phyloP scores from a whole-genome alignment of 1,284 basidiomycete species.

The Ceratobasidium sp. region DNA sequence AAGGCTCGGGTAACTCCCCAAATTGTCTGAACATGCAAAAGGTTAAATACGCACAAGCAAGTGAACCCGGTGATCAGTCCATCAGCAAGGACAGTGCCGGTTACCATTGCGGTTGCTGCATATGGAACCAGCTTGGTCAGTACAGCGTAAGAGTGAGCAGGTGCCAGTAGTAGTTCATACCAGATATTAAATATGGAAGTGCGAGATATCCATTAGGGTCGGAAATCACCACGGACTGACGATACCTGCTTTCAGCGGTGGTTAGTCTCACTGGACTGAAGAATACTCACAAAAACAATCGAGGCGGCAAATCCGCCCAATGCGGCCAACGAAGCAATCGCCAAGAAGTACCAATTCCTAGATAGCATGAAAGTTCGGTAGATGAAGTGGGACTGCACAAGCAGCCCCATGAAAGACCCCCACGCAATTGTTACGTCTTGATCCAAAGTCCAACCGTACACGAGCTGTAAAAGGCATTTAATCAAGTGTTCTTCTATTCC shows the following conservation, averaged over 20 bases:
- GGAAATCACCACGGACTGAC: neutral
- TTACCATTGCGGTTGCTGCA: conserved; percentile 27
- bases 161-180: neutral
- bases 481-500: neutral
- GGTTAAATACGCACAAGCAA: neutral
- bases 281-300: conserved; percentile 14
- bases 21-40: neutral
- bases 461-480: neutral
- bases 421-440: conserved; percentile 13
- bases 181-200: neutral
- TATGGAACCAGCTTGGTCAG: neutral
- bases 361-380: conserved; percentile 19
- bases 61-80: too few relatives aligned
- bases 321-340: conserved; percentile 4
- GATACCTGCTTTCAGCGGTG: neutral
- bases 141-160: neutral
- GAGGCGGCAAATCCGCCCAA: conserved; percentile 20
- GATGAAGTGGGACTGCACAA: conserved; percentile 36
- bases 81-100: conserved; percentile 32
- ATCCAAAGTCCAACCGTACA: conserved; percentile 1
- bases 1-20: neutral
- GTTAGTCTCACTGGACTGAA: neutral
- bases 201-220: neutral
- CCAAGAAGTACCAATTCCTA: conserved; percentile 34
- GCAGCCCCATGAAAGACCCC: conserved; percentile 30